Evolutionary conservation across 2,329 filamentous ascomycete species (phyloP).

Genomic region (Graphilbum sp.): DNA sequence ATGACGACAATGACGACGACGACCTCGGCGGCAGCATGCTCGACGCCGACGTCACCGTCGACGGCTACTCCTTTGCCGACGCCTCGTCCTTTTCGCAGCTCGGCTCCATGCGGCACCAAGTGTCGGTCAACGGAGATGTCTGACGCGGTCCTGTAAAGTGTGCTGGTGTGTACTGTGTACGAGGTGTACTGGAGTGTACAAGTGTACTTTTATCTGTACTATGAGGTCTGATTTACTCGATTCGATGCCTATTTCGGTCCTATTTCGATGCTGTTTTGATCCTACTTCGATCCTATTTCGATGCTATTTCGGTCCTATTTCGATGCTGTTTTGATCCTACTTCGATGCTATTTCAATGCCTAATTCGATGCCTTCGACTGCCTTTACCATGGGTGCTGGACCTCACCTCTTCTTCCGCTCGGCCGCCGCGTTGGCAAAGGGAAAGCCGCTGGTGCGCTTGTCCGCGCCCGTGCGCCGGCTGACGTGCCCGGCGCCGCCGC

Average conservation of each 20-base stretch:
- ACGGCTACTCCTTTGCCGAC: slow-evolving; percentile 9
- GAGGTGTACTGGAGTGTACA: too few relatives aligned
- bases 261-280: too few relatives aligned
- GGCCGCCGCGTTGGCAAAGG: slow-evolving; percentile 20
- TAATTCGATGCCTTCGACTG: too few relatives aligned
- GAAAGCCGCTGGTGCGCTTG: slow-evolving; percentile 24
- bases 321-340: too few relatives aligned
- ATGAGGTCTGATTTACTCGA: too few relatives aligned
- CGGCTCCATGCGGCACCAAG: slow-evolving; percentile 7
- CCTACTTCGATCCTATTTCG: too few relatives aligned
- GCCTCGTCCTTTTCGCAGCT: slow-evolving; percentile 5
- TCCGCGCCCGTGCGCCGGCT: slow-evolving; percentile 23
- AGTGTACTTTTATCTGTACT: too few relatives aligned
- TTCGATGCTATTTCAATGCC: too few relatives aligned
- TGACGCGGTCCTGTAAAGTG: not conserved
- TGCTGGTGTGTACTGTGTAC: too few relatives aligned
- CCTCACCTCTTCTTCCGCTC: not conserved
- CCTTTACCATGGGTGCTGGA: too few relatives aligned
- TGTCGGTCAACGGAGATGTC: slow-evolving; percentile 1
- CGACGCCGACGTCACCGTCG: slow-evolving; percentile 7
- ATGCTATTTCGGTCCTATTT: too few relatives aligned
- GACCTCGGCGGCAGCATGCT: slow-evolving; percentile 2
- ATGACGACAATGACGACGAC: slow-evolving; percentile 1
- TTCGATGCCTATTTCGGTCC: too few relatives aligned
- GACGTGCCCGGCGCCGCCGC: slow-evolving; percentile 17